phyloP scores from a whole-genome alignment of 2,329 filamentous ascomycete genomes.

The Pseudogymnoascus sp. region DNA sequence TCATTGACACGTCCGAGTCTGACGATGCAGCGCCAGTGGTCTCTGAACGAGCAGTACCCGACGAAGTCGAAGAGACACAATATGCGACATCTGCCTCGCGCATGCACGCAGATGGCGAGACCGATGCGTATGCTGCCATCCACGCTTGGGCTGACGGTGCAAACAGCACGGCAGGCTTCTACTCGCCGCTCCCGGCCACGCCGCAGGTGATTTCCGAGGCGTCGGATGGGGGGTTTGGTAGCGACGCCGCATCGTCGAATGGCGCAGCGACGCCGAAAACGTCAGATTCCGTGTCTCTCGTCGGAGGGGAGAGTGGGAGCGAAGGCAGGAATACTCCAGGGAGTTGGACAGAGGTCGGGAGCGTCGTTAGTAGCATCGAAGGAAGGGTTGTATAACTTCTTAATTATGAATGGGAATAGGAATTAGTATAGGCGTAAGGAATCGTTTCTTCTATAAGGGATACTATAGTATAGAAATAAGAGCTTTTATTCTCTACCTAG shows the following conservation, averaged over 20 bases:
- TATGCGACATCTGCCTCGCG: slow-evolving; percentile 46
- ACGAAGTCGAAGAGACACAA: slow-evolving; percentile 36
- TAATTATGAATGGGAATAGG: not conserved
- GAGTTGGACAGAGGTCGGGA: slow-evolving; percentile 60
- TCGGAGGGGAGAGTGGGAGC: slow-evolving; percentile 31
- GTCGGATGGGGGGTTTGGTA: slow-evolving; percentile 42
- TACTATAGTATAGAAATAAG: too few species aligned
- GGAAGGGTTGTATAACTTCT: not conserved
- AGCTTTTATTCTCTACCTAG: too few species aligned
- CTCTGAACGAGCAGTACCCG: not conserved
- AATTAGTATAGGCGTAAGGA: not conserved
- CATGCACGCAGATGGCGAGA: slow-evolving; percentile 35
- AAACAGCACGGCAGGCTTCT: slow-evolving; percentile 40
- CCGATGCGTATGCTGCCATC: slow-evolving; percentile 51
- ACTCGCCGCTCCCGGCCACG: slow-evolving; percentile 51
- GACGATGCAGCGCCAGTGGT: not conserved
- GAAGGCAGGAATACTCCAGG: slow-evolving; percentile 50
- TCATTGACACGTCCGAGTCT: slow-evolving; percentile 25
- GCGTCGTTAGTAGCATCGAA: slow-evolving; percentile 41
- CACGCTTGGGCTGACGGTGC: slow-evolving; percentile 54
- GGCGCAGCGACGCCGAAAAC: slow-evolving; percentile 50
- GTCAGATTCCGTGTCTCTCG: slow-evolving; percentile 43
- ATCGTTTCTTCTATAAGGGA: too few species aligned
- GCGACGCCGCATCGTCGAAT: slow-evolving; percentile 22
- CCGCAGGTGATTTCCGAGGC: slow-evolving; percentile 27